These are phyloP conservation scores for Croton setiger DNA, from an alignment of 441 rosid species.

Conservation along the genomic window DNA sequence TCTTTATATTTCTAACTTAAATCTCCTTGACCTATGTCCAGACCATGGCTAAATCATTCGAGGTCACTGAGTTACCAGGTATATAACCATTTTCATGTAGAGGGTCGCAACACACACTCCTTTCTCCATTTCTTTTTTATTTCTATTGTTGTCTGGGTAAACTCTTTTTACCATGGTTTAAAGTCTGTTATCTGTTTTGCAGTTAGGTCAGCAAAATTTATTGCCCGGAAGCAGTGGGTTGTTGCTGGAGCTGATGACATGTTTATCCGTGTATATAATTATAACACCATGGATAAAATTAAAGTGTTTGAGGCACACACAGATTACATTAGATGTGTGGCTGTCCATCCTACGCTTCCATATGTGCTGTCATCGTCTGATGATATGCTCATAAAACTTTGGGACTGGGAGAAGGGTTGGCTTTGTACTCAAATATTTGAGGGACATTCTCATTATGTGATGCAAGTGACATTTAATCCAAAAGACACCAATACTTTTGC, in stretches of 20 bases:
- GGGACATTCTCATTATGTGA: constrained; percentile 89
- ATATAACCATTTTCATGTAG: not conserved
- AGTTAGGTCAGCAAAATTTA: constrained; percentile 84
- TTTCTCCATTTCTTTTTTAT: not conserved
- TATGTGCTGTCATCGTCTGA: constrained; percentile 76
- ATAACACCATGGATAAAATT: constrained; percentile 65
- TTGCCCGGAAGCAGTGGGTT: constrained; percentile 77
- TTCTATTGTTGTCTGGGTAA: not conserved
- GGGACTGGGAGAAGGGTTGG: constrained; percentile 98
- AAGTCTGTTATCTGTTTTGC: constrained; percentile 21
- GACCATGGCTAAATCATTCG: constrained; percentile 66
- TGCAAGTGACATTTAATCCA: constrained; percentile 84
- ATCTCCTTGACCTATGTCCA: constrained; percentile 22
- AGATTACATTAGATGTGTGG: constrained; percentile 73
- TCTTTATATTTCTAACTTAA: not conserved
- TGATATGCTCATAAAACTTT: constrained; percentile 90
- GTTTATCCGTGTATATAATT: constrained; percentile 71
- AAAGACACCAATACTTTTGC: constrained; percentile 75
- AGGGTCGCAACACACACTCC: not conserved
- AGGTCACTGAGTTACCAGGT: constrained; percentile 75
- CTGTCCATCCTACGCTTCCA: constrained; percentile 78
- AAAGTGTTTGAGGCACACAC: constrained; percentile 85
- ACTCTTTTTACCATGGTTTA: not conserved
- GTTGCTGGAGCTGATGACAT: constrained; percentile 89
- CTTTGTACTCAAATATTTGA: constrained; percentile 63